Evolutionary conservation across 2,329 filamentous ascomycete species (phyloP), one percentile per base, ranked within the genome.

Genomic region (Aspergillus nomiae): DNA sequence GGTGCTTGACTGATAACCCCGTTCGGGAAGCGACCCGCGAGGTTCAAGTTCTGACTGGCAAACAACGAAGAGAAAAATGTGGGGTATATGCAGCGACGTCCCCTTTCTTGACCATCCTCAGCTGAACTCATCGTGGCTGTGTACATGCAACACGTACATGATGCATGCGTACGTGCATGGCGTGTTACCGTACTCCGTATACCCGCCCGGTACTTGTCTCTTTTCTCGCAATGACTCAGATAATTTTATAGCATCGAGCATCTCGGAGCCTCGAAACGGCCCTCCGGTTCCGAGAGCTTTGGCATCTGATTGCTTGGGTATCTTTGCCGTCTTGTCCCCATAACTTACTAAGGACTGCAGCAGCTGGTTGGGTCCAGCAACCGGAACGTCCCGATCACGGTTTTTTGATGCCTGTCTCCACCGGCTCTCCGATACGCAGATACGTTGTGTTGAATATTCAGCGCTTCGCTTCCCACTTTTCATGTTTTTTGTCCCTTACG

Each of bases 101-200:
- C 45, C 7, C 14, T 19, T 30, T 9, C 46, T 19, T 50, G 46
- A 30, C 14, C 26, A 5, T 28, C 26, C 48, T n/a, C 48, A 32
- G 48, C 48, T 51, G 48, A 32, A 51, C 28, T 32, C 48, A 51
- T 51, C n/a, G 48, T 51, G 48, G 48, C 48, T 51, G 48, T 51
- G 48, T 51, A 51, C 19, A 32, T 51, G 48, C 48, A 32, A 32
- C 28, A 32, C 48, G 28, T 30, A n/a, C 28, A 21, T 32, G 7
- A 51, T 50, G 26, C 46, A 30, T 51, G 19, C 21, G 28, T 51
- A 51, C 19, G 16, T 51, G 28, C 48, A 51, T 51, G 48, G 48
- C 19, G 48, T 32, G 30, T 51, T 51, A 32, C 48, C 30, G 10
- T 16, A 32, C n/a, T 51, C 28, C 48, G 38, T 41, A 41, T 41